Evolutionary conservation across 1,284 basidiomycete genomes (phyloP).

Genomic region (Heterobasidion annosum): DNA sequence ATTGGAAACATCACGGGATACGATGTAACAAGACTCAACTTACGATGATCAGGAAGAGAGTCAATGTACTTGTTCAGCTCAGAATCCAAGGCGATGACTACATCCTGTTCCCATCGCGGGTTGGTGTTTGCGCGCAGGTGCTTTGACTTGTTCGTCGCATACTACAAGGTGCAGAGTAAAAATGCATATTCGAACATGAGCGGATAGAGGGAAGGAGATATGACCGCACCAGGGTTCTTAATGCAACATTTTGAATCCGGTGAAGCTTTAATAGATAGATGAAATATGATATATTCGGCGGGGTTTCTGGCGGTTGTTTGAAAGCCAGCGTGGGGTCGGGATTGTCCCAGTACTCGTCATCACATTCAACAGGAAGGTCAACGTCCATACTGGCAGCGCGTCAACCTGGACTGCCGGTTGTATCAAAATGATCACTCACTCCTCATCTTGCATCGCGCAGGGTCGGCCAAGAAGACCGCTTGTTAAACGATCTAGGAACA

Average conservation of each 20-base stretch:
- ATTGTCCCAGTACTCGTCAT: slow-evolving; percentile 57
- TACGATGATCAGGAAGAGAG: slow-evolving; percentile 32
- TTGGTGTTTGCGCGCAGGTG: slow-evolving; percentile 25
- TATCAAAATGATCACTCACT: slow-evolving; percentile 34
- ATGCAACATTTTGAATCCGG: slow-evolving; percentile 44
- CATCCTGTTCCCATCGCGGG: slow-evolving; percentile 28
- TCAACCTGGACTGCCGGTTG: not conserved
- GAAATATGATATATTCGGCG: slow-evolving; percentile 39
- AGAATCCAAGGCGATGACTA: slow-evolving; percentile 38
- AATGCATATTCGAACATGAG: not conserved
- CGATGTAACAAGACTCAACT: not conserved
- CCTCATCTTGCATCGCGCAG: slow-evolving; percentile 78
- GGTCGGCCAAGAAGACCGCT: slow-evolving; percentile 72
- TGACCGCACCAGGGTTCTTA: slow-evolving; percentile 41
- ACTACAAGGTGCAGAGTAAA: slow-evolving; percentile 15
- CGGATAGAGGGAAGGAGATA: not conserved
- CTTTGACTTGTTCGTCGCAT: slow-evolving; percentile 38
- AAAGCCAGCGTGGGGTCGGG: slow-evolving; percentile 30
- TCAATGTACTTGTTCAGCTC: slow-evolving; percentile 42
- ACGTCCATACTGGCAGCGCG: slow-evolving; percentile 39
- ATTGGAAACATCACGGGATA: not conserved
- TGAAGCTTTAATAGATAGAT: slow-evolving; percentile 45
- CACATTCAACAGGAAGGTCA: slow-evolving; percentile 48
- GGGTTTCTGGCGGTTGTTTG: slow-evolving; percentile 36
- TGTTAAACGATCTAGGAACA: slow-evolving; percentile 52